Base-by-base conservation (phyloP, 495 filamentous ascomycete species). In the Lineolata rhizophorae region DNA sequence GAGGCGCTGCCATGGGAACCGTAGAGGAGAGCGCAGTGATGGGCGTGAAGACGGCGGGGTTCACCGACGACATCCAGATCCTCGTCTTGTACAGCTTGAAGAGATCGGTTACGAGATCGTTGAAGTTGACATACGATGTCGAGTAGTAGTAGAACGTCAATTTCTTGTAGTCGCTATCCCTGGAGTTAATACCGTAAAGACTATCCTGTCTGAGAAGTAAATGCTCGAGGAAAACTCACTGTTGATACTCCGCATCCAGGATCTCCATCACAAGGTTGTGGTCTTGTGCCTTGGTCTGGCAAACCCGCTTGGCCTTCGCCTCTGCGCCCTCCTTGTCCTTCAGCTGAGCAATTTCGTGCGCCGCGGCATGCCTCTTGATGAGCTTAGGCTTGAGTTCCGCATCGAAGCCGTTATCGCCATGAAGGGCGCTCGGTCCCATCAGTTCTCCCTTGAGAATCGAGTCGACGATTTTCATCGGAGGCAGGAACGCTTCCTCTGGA, bases 21-120 rank as follows among this genome's bases (percentile, higher is more conserved):
- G n/a, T n/a, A n/a, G n/a, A n/a, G n/a, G n/a, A n/a, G n/a, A n/a
- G n/a, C n/a, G n/a, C n/a, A 25, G 6, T 25, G 6, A 25, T 25
- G 6, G 79, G 84, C n/a, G 82, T 80, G 50, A 94, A 94, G 1
- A 85, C 92, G 4, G 87, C 87, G 2, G 87, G 90, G 46, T 97
- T 97, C 56, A 97, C 90, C 5, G 87, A 85, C 3, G 83, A 93
- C 83, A 97, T 92, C 87, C 87, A 97, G 48, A 97, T 95, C 33
- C 87, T 69, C 13, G 84, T 92, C 58, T 97, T 97, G 60, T 92
- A 97, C 36, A 93, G 83, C 48, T 94, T 94, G 64, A 95, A 97
- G 15, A 97, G 64, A 51, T 95, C 90, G 0, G 82, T 92, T 36
- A 97, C 85, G 12, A 97, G 65, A 0, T 79, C 77, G 51, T 95